Evolutionary conservation across 2,329 filamentous ascomycete genomes (phyloP).

Genomic region (Microdochium nivale): DNA sequence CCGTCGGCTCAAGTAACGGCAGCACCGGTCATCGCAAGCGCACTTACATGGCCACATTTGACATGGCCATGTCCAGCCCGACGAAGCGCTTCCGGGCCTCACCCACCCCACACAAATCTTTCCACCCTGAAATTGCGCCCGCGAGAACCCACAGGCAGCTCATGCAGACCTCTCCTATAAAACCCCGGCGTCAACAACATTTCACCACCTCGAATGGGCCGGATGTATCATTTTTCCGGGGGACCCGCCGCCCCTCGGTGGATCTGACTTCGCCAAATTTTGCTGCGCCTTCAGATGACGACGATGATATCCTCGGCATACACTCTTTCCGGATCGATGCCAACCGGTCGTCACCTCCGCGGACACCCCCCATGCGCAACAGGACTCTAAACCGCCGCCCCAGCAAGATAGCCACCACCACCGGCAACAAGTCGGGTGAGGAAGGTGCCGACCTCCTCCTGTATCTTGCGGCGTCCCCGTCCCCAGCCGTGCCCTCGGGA

Average conservation of each 20-base stretch:
- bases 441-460: constrained; percentile 75
- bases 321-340: constrained; percentile 62
- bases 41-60: constrained; percentile 51
- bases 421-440: constrained; percentile 50
- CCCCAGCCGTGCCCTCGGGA: constrained; percentile 56
- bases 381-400: constrained; percentile 36
- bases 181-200: constrained; percentile 64
- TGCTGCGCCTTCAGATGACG: constrained; percentile 63
- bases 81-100: constrained; percentile 65
- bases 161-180: constrained; percentile 79
- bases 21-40: constrained; percentile 59
- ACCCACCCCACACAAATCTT: constrained; percentile 51
- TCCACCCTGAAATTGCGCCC: constrained; percentile 42
- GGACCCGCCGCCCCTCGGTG: constrained; percentile 59
- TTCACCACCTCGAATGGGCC: constrained; percentile 66
- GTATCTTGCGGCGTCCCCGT: constrained; percentile 86
- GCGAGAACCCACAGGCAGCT: constrained; percentile 75
- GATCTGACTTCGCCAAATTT: constrained; percentile 52
- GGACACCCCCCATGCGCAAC: constrained; percentile 65
- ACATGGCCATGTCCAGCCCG: constrained; percentile 45
- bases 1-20: constrained; percentile 61
- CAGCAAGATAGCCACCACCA: constrained; percentile 36
- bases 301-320: constrained; percentile 71
- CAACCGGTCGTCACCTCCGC: constrained; percentile 71
- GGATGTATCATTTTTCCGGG: constrained; percentile 71